Conservation (phyloP, 768 basidiomycete genomes). For the Mrakia frigida region DNA sequence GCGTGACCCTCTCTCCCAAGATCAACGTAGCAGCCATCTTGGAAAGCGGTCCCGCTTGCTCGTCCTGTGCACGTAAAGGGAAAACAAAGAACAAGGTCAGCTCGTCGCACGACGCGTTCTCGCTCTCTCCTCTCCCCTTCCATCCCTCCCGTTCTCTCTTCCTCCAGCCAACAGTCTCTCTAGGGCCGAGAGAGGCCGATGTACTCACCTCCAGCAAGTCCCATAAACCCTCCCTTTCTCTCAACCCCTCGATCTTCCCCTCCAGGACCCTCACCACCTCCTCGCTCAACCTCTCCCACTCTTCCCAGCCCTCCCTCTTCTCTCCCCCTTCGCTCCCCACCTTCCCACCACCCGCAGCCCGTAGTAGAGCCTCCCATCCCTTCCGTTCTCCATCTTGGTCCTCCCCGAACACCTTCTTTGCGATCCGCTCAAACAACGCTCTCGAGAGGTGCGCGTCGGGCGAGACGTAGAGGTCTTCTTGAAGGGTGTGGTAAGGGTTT, state of each 20-base stretch:
- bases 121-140: not conserved
- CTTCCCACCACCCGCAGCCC: not conserved
- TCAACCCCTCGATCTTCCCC: not conserved
- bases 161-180: not conserved
- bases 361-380: not conserved
- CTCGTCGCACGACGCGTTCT: not conserved
- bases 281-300: not conserved
- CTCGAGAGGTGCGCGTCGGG: slow-evolving; percentile 27
- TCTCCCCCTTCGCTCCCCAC: not conserved
- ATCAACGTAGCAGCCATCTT: slow-evolving; percentile 28
- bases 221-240: not conserved
- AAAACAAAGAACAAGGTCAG: not conserved
- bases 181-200: too few relatives aligned
- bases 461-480: slow-evolving; percentile 13
- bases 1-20: slow-evolving; percentile 18
- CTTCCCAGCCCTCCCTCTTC: not conserved
- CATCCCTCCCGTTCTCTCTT: not conserved
- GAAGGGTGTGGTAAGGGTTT: not conserved
- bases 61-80: not conserved
- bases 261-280: not conserved
- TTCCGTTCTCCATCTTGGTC: not conserved
- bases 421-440: not conserved
- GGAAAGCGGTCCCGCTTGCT: not conserved
- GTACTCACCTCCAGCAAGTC: slow-evolving; percentile 17
- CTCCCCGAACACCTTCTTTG: not conserved